Conservation (phyloP, 768 basidiomycete species). For the Thelephora aurantiotincta region DNA sequence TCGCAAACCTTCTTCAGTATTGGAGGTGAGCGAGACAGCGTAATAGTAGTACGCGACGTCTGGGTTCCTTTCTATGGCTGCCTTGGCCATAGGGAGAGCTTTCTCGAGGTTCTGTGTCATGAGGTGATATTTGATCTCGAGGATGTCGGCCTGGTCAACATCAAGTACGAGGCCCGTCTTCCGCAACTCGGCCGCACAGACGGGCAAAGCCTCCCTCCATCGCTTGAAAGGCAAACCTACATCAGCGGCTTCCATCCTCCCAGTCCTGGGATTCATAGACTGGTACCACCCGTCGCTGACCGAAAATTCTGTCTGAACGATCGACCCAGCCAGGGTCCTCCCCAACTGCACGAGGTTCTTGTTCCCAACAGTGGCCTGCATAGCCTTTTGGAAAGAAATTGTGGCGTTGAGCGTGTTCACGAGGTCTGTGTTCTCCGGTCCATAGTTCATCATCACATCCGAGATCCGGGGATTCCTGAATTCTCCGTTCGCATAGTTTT, state of each 20-base stretch:
- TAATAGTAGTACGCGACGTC: slow-evolving; percentile 53
- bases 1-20: slow-evolving; percentile 37
- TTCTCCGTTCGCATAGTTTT: slow-evolving; percentile 21
- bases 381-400: slow-evolving; percentile 34
- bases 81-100: slow-evolving; percentile 31
- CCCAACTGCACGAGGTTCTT: slow-evolving; percentile 39
- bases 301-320: slow-evolving; percentile 46
- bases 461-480: slow-evolving; percentile 29
- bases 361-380: slow-evolving; percentile 34
- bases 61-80: slow-evolving; percentile 38
- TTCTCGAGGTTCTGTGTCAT: slow-evolving; percentile 33
- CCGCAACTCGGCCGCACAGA: slow-evolving; percentile 43
- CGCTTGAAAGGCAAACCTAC: slow-evolving; percentile 44
- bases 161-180: slow-evolving; percentile 25
- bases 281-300: slow-evolving; percentile 44
- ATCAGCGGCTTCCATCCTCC: slow-evolving; percentile 25
- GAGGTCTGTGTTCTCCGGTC: slow-evolving; percentile 31
- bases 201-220: slow-evolving; percentile 46
- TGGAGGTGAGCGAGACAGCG: slow-evolving; percentile 34
- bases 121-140: slow-evolving; percentile 48
- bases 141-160: slow-evolving; percentile 42
- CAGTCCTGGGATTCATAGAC: slow-evolving; percentile 26
- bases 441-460: slow-evolving; percentile 35
- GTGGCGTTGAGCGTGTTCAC: slow-evolving; percentile 19
- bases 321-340: slow-evolving; percentile 29